phyloP scores from a whole-genome alignment of 148 eudicot species.

The Polygonum aviculare region DNA sequence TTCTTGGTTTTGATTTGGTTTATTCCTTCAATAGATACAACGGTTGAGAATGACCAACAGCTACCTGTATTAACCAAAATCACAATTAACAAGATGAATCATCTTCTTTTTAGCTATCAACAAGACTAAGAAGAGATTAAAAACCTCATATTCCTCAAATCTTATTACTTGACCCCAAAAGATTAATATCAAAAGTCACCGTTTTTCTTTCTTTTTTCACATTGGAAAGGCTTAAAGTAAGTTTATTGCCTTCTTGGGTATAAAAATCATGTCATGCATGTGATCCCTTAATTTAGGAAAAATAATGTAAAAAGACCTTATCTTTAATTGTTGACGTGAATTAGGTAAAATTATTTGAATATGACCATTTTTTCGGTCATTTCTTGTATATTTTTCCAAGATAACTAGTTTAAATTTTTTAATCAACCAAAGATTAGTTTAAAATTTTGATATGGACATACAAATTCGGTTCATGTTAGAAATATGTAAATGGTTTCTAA shows the following conservation, averaged over 20 bases:
- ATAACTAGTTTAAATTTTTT: too few species aligned
- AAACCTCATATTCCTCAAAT: not conserved
- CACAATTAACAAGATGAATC: not conserved
- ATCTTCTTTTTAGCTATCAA: not conserved
- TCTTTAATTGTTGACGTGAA: not conserved
- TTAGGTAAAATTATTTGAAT: too few species aligned
- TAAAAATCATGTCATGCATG: not conserved
- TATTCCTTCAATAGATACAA: constrained; percentile 78
- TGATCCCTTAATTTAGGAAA: not conserved
- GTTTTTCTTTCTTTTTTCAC: not conserved
- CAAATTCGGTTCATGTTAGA: too few species aligned
- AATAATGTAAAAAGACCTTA: not conserved
- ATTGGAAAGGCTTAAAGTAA: not conserved
- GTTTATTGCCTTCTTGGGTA: not conserved
- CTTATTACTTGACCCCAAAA: not conserved
- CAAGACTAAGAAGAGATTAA: not conserved
- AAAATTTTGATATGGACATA: too few species aligned
- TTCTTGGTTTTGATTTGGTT: constrained; percentile 79
- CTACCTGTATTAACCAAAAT: constrained; percentile 43
- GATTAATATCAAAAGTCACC: not conserved
- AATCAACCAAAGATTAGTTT: too few species aligned
- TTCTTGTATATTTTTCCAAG: too few species aligned
- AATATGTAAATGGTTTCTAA: too few species aligned
- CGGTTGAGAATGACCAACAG: constrained; percentile 96
- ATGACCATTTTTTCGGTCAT: too few species aligned